Evolutionary conservation across 306 rosid species (phyloP).

Genomic region (Vigna angularis): DNA sequence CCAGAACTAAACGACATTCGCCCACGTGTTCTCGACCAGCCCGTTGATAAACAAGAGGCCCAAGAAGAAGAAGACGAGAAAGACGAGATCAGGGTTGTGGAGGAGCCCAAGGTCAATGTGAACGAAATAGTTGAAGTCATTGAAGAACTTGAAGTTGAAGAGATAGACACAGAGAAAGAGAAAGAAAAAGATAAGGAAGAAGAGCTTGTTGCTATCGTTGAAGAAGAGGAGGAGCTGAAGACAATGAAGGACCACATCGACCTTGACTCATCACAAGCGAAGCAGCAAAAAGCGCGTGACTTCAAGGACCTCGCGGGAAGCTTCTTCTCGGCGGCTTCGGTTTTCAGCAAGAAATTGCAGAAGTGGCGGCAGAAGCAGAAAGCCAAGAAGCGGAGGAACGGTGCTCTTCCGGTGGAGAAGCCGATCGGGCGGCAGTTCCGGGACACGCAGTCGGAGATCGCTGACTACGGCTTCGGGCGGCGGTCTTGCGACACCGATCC

Average conservation of each 20-base stretch:
- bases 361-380: slow-evolving; percentile 94
- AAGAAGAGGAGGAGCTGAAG: slow-evolving; percentile 60
- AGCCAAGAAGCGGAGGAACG: slow-evolving; percentile 68
- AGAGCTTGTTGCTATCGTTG: slow-evolving; percentile 37
- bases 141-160: slow-evolving; percentile 46
- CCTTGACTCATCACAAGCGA: slow-evolving; percentile 69
- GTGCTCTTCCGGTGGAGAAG: slow-evolving; percentile 82
- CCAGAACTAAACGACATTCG: neutral
- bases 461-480: slow-evolving; percentile 90
- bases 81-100: slow-evolving; percentile 49
- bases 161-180: slow-evolving; percentile 42
- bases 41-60: slow-evolving; percentile 43
- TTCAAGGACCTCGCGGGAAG: slow-evolving; percentile 88
- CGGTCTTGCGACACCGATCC: slow-evolving; percentile 96
- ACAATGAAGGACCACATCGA: slow-evolving; percentile 89
- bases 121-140: slow-evolving; percentile 51
- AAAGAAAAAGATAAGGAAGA: slow-evolving; percentile 38
- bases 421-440: slow-evolving; percentile 85
- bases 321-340: slow-evolving; percentile 93
- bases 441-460: slow-evolving; percentile 94
- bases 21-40: neutral
- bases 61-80: slow-evolving; percentile 33
- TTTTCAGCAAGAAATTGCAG: slow-evolving; percentile 89
- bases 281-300: slow-evolving; percentile 57
- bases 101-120: slow-evolving; percentile 49